These are phyloP conservation scores for Aspergillus viridinutans DNA, from an alignment of 2,329 filamentous ascomycete species.

Conservation along the genomic window DNA sequence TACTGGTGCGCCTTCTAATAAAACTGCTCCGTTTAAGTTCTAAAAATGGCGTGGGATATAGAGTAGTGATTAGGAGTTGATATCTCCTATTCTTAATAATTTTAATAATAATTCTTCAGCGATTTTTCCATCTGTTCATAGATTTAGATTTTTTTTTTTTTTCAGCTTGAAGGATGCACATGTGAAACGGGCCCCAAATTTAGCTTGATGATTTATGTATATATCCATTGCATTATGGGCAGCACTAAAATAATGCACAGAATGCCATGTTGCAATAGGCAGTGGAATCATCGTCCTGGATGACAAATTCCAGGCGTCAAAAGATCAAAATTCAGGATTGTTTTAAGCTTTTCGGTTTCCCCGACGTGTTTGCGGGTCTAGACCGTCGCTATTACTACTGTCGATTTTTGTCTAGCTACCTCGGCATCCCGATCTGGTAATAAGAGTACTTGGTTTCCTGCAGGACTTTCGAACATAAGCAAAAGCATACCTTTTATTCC, in stretches of 20 bases:
- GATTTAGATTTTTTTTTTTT: no score
- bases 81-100: no score
- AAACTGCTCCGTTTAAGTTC: conserved; percentile 2
- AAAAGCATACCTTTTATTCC: not conserved
- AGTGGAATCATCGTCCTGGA: not conserved
- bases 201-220: no score
- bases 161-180: no score
- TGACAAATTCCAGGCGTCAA: not conserved
- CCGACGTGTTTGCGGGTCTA: not conserved
- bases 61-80: not conserved
- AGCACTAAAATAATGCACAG: no score
- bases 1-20: conserved; percentile 29
- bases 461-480: not conserved
- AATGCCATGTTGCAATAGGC: no score
- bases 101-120: no score
- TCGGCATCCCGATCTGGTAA: not conserved
- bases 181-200: no score
- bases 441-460: not conserved
- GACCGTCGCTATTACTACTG: not conserved
- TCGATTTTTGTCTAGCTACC: not conserved
- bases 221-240: no score
- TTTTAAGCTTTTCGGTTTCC: not conserved
- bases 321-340: not conserved
- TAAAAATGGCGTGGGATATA: no score
- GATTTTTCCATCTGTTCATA: no score